Base-by-base conservation (phyloP, 345 rosid species). In the Carallia pectinifolia region DNA sequence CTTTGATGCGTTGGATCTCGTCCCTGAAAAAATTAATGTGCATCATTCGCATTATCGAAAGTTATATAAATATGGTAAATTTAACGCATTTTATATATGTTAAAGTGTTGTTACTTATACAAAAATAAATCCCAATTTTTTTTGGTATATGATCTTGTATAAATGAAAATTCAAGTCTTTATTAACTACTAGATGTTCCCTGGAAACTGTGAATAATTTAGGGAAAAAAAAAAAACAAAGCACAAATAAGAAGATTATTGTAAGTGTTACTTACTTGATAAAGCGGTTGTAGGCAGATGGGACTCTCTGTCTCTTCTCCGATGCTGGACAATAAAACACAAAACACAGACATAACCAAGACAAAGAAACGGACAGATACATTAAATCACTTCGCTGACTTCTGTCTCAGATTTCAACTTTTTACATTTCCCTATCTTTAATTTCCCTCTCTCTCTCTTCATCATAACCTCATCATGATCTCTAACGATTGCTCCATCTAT, bases 221-320 rank as follows among this genome's bases (percentile, higher is more conserved):
- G 47, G 23, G 23, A 23, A 23, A 23, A 23, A 23, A 23, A 23
- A 23, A 23, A 23, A 23, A 23, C 23, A 23, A 23, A 40, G 47
- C 47, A 40, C 8, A 7, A 8, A 40, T 8, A 40, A 7, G 47
- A 40, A 40, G 3, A 40, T 40, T 9, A 40, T 40, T 40, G 10
- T 17, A 62, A 37, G 15, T 40, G 53, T 66, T 66, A 73, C 93
- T 85, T 76, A 96, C 99, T 96, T 96, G 89, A 96, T 92, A 86
- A 96, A 96, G 83, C 99, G 92, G 84, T 96, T 96, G 87, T 96
- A 96, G 68, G 99, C 99, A 65, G 99, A 96, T 74, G 99, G 99
- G 82, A 92, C 97, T 88, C 99, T 88, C 84, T 89, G 97, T 84
- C 99, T 85, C 87, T 96, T 96, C 88, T 90, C 97, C 60, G 98